Conservation (phyloP, 805 yeast species). For the Suhomyces sp. region DNA sequence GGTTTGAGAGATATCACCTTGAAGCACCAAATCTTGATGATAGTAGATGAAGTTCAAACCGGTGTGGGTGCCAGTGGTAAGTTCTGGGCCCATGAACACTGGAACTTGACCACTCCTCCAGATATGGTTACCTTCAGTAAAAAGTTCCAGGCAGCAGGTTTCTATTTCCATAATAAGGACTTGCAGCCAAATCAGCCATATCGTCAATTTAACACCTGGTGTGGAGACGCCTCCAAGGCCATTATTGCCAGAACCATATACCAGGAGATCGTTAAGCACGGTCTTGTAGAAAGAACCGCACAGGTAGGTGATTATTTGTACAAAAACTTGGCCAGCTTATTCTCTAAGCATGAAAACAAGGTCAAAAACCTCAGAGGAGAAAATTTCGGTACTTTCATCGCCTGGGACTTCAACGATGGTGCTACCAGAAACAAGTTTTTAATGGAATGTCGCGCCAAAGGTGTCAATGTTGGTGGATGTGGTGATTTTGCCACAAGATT, state of each 20-base stretch:
- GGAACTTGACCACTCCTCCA: constrained; percentile 58
- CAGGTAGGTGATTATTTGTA: constrained; percentile 56
- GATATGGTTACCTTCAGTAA: constrained; percentile 71
- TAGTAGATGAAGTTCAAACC: constrained; percentile 72
- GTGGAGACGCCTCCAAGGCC: constrained; percentile 72
- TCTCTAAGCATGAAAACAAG: constrained; percentile 38
- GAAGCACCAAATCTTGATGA: constrained; percentile 56
- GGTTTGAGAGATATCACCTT: constrained; percentile 57
- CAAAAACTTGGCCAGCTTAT: constrained; percentile 36
- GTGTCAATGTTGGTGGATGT: constrained; percentile 69
- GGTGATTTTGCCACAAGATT: constrained; percentile 57
- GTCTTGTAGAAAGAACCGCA: constrained; percentile 47
- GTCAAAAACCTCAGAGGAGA: constrained; percentile 58
- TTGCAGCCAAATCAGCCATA: constrained; percentile 60
- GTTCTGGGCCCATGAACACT: constrained; percentile 72
- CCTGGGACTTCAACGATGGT: constrained; percentile 53
- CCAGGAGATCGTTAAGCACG: constrained; percentile 49
- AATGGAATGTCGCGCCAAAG: constrained; percentile 44
- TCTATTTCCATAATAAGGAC: constrained; percentile 57
- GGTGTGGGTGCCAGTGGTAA: constrained; percentile 74
- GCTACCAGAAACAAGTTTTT: constrained; percentile 48
- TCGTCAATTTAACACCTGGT: constrained; percentile 77
- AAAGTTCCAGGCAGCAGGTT: constrained; percentile 73
- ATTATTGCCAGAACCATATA: constrained; percentile 59
- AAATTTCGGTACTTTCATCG: constrained; percentile 61